A percentile compares a stretch with the other conserved stretches of the same genome.
Conservation (phyloP, 257 asterid species). For the Solanum chaucha region DNA sequence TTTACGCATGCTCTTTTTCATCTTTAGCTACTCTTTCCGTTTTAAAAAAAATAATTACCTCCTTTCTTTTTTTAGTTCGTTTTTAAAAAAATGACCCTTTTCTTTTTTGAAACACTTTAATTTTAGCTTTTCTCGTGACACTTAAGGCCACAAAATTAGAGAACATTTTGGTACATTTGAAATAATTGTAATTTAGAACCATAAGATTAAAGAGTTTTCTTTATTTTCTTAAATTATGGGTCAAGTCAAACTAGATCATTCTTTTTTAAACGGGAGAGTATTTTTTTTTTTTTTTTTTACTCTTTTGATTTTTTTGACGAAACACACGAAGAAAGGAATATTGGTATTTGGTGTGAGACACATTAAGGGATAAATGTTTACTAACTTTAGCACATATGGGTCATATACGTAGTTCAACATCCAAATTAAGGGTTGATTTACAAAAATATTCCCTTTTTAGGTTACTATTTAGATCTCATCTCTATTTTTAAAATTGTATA, state of each 20-base stretch:
- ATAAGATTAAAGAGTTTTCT: too few relatives aligned
- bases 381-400: neutral
- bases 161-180: too few relatives aligned
- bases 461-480: neutral
- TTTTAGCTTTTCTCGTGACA: too few relatives aligned
- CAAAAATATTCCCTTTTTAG: neutral
- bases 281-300: too few relatives aligned
- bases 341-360: neutral
- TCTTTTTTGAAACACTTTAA: neutral
- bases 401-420: neutral
- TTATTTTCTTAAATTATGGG: too few relatives aligned
- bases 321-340: neutral
- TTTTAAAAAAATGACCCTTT: too few relatives aligned
- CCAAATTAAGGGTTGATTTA: neutral
- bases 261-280: too few relatives aligned
- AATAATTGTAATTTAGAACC: too few relatives aligned
- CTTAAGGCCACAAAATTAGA: too few relatives aligned
- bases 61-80: too few relatives aligned
- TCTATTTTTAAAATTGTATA: neutral
- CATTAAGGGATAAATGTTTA: neutral
- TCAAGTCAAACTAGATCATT: neutral
- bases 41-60: too few relatives aligned
- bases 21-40: neutral
- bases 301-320: neutral
- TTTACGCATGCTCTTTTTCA: constrained; percentile 1